Conservation (phyloP, 192 early-diverging fungal genomes). For the Coemansia sp. region DNA sequence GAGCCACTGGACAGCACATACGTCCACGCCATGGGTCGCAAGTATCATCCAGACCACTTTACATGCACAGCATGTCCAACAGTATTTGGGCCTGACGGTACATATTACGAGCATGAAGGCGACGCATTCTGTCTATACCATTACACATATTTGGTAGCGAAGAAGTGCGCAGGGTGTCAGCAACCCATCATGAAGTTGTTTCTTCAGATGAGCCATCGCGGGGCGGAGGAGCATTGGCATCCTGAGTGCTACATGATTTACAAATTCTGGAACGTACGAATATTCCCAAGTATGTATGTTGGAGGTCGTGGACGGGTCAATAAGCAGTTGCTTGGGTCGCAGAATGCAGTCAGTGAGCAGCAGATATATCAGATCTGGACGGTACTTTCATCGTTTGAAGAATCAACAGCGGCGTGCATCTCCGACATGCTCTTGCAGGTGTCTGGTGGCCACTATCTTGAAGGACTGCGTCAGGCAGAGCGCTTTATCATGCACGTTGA, state of each 20-base stretch:
- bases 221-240: slow-evolving; percentile 89
- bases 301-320: slow-evolving; percentile 46
- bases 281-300: slow-evolving; percentile 48
- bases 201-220: slow-evolving; percentile 85
- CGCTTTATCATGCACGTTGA: slow-evolving; percentile 91
- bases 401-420: slow-evolving; percentile 92
- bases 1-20: slow-evolving; percentile 86
- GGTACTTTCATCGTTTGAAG: slow-evolving; percentile 93
- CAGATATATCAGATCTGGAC: slow-evolving; percentile 88
- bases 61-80: slow-evolving; percentile 89
- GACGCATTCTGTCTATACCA: slow-evolving; percentile 94
- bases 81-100: slow-evolving; percentile 92
- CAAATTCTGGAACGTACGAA: slow-evolving; percentile 67
- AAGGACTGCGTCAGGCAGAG: slow-evolving; percentile 80
- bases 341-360: slow-evolving; percentile 65
- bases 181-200: slow-evolving; percentile 95
- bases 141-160: slow-evolving; percentile 86
- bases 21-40: slow-evolving; percentile 87
- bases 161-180: slow-evolving; percentile 94
- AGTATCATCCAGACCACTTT: slow-evolving; percentile 98
- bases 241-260: slow-evolving; percentile 99
- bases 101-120: slow-evolving; percentile 93
- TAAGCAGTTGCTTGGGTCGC: slow-evolving; percentile 48
- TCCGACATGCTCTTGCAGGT: slow-evolving; percentile 92
- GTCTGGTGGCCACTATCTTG: slow-evolving; percentile 77